Evolutionary conservation across 176 grass and related monocot genomes (phyloP).

Genomic region (Musa itinerans): DNA sequence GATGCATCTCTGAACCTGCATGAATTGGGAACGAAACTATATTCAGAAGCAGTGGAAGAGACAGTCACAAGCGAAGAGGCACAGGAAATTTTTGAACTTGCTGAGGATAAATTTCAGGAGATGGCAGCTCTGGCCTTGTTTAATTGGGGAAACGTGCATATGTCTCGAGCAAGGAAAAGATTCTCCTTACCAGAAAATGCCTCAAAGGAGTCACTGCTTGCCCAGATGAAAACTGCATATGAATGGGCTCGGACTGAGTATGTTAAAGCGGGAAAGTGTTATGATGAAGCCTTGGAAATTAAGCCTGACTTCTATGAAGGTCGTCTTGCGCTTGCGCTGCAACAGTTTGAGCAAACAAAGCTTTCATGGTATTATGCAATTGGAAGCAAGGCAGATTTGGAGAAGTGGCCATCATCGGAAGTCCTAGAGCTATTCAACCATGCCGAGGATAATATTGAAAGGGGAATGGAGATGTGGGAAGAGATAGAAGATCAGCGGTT

Average conservation of each 20-base stretch:
- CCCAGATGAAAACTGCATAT: conserved; percentile 52
- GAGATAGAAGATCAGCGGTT: conserved; percentile 49
- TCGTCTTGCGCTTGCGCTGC: conserved; percentile 55
- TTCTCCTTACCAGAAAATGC: conserved; percentile 52
- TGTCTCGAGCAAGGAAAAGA: conserved; percentile 70
- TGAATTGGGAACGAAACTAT: conserved; percentile 65
- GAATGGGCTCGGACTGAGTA: conserved; percentile 70
- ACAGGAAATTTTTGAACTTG: conserved; percentile 68
- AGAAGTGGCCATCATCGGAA: conserved; percentile 34
- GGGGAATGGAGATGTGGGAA: conserved; percentile 83
- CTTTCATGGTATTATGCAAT: conserved; percentile 82
- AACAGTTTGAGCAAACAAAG: conserved; percentile 90
- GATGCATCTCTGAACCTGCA: conserved; percentile 74
- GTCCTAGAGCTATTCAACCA: conserved; percentile 74
- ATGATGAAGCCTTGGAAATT: conserved; percentile 59
- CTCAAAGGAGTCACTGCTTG: conserved; percentile 36
- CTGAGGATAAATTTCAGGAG: conserved; percentile 80
- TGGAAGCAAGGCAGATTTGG: conserved; percentile 53
- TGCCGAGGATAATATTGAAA: conserved; percentile 83
- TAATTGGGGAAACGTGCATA: conserved; percentile 84
- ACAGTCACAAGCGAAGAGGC: conserved; percentile 86
- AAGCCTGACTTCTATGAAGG: conserved; percentile 88
- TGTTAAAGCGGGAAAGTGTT: conserved; percentile 61
- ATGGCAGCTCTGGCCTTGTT: conserved; percentile 73
- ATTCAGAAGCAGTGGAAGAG: conserved; percentile 80